phyloP scores from a whole-genome alignment of 1,139 yeast genomes.

The Geotrichum candidum region DNA sequence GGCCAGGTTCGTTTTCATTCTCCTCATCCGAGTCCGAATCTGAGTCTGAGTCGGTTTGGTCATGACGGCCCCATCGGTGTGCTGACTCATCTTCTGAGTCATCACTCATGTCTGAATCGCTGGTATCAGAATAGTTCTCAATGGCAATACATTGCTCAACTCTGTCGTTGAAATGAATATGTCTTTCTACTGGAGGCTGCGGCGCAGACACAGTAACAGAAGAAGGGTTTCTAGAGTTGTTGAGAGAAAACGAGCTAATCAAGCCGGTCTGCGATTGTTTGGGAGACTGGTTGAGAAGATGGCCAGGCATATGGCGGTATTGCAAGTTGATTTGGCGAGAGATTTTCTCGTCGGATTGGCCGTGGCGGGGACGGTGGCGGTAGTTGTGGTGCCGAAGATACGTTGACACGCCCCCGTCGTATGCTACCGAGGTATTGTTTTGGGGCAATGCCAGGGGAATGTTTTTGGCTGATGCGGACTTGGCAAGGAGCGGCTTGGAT shows the following conservation, averaged over 20 bases:
- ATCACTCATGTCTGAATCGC: conserved; percentile 33
- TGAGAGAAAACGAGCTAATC: conserved; percentile 10
- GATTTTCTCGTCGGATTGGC: conserved; percentile 30
- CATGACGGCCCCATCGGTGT: background rate
- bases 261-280: background rate
- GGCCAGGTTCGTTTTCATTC: conserved; percentile 64
- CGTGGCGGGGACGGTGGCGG: conserved; percentile 32
- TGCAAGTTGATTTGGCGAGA: conserved; percentile 34
- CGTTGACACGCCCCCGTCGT: conserved; percentile 22
- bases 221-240: background rate
- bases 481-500: conserved; percentile 6
- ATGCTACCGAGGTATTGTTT: background rate
- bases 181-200: conserved; percentile 37
- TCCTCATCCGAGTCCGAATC: conserved; percentile 42
- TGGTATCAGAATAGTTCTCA: conserved; percentile 42
- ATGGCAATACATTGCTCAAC: conserved; percentile 89
- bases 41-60: conserved; percentile 30
- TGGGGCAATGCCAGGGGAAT: background rate
- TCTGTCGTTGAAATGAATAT: conserved; percentile 84
- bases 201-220: conserved; percentile 22
- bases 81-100: conserved; percentile 33
- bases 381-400: conserved; percentile 38
- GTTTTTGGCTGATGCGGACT: conserved; percentile 18
- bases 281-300: conserved; percentile 2
- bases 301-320: conserved; percentile 24